These are phyloP conservation scores for Musa itinerans DNA, from an alignment of 176 grass and related monocot genomes.

Conservation along the genomic window DNA sequence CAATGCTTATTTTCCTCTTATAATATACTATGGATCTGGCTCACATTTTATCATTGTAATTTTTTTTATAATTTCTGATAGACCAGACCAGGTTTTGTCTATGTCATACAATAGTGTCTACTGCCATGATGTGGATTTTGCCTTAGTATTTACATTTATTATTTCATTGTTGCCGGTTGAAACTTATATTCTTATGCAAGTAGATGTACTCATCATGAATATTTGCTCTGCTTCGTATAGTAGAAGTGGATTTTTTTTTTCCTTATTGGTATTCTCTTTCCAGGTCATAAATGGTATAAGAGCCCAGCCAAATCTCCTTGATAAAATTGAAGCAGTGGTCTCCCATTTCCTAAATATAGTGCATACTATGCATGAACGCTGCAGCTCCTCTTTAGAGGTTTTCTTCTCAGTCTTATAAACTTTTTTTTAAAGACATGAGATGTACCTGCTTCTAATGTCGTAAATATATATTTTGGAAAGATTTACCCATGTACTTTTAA, in stretches of 20 bases:
- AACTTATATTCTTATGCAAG: slow-evolving; percentile 17
- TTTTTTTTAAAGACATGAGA: not conserved
- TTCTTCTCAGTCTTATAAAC: slow-evolving; percentile 3
- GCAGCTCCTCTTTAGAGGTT: slow-evolving; percentile 84
- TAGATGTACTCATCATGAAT: not conserved
- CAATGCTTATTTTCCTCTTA: not conserved
- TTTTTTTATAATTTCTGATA: not conserved
- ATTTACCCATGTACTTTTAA: not conserved
- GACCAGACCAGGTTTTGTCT: not conserved
- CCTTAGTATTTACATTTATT: not conserved
- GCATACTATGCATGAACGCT: slow-evolving; percentile 77
- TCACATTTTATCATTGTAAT: not conserved
- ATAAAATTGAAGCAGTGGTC: slow-evolving; percentile 41
- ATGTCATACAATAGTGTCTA: not conserved
- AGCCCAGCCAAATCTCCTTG: slow-evolving; percentile 51
- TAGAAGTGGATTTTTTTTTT: slow-evolving; percentile 9
- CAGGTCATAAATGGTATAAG: slow-evolving; percentile 82
- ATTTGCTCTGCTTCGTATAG: slow-evolving; percentile 20
- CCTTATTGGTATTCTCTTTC: slow-evolving; percentile 4
- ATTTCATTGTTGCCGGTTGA: not conserved
- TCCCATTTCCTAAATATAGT: slow-evolving; percentile 73
- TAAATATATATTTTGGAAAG: not conserved
- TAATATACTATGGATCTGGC: not conserved
- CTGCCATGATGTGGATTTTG: not conserved
- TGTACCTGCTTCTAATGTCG: not conserved